Evolutionary conservation across 768 basidiomycete genomes (phyloP), one percentile per base, ranked within the genome.

Genomic region (Leccinum rimulosum): DNA sequence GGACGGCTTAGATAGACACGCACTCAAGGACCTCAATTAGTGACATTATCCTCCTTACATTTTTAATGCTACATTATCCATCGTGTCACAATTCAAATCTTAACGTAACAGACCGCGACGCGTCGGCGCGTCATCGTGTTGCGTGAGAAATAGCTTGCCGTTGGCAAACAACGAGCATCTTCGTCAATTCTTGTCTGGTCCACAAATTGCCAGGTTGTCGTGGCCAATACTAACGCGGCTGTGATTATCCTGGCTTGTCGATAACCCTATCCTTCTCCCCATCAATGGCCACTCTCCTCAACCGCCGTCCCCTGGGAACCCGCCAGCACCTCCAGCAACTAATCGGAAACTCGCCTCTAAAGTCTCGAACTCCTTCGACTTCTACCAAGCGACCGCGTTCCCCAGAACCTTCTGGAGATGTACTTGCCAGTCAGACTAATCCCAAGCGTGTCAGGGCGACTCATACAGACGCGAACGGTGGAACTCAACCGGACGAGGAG

Each of bases 351-450:
- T 69, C 77, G 43, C 76, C 77, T 55, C 68, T 66, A 56, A 72
- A 73, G 65, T 71, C 74, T 51, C 72, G 69, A 56, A 69, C 68
- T 50, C 66, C 72, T 25, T 68, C 74, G 12, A 56, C 66, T n/a
- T 68, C 76, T 50, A 62, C 67, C 53, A 84, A 83, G 68, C 79
- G 82, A 28, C 72, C 81, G 50, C 79, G 76, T 56, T 84, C 84
- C 17, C 84, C 83, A 30, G 84, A 84, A 52, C 76, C 73, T 15
- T 36, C 55, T 35, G 71, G 61, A 40, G 81, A 82, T 15, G 56
- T 50, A 19, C 59, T 51, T n/a, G 38, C 59, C 54, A 45, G 55
- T 10, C 69, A 70, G 38, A 55, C 67, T 38, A 62, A 66, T 54
- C 56, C 70, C 5, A 86, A 86, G 68, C 82, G 85, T 19, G 73